Percentiles rank a stretch among this genome's conserved stretches.
Evolutionary conservation across 1,139 yeast species (phyloP).

Genomic region (Debaryomycetaceae sp.): DNA sequence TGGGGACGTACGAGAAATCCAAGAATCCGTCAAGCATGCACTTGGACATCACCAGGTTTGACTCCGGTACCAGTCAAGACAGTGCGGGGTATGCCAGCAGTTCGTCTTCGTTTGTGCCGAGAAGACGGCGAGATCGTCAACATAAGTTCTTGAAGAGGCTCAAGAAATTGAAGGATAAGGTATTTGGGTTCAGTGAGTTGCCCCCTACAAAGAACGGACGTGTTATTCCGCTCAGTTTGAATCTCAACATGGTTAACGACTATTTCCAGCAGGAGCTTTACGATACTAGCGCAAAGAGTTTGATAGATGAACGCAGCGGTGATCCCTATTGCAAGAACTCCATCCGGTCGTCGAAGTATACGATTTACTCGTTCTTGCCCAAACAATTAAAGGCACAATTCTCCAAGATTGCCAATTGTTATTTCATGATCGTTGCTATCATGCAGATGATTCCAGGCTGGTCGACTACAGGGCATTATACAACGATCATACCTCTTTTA

Average conservation of each 20-base stretch:
- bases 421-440: conserved; percentile 83
- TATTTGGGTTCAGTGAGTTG: conserved; percentile 41
- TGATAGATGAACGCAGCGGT: conserved; percentile 67
- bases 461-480: conserved; percentile 97
- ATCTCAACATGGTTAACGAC: conserved; percentile 25
- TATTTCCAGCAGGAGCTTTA: conserved; percentile 28
- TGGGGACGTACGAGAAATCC: conserved; percentile 13
- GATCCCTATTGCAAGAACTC: conserved; percentile 62
- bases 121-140: conserved; percentile 15
- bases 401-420: conserved; percentile 84
- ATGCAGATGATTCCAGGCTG: conserved; percentile 95
- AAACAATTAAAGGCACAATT: conserved; percentile 88
- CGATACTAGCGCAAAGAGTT: conserved; percentile 19
- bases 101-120: conserved; percentile 19
- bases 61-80: conserved; percentile 16
- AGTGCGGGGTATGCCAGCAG: conserved; percentile 12
- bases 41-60: conserved; percentile 14
- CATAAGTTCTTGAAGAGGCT: conserved; percentile 15
- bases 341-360: conserved; percentile 86
- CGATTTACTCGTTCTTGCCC: conserved; percentile 77
- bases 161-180: conserved; percentile 21
- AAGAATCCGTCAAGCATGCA: conserved; percentile 27
- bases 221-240: conserved; percentile 60
- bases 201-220: conserved; percentile 70
- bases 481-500: conserved; percentile 85